These are phyloP conservation scores for Centaurea solstitialis DNA, from an alignment of 129 eudicot genomes.

Conservation along the genomic window DNA sequence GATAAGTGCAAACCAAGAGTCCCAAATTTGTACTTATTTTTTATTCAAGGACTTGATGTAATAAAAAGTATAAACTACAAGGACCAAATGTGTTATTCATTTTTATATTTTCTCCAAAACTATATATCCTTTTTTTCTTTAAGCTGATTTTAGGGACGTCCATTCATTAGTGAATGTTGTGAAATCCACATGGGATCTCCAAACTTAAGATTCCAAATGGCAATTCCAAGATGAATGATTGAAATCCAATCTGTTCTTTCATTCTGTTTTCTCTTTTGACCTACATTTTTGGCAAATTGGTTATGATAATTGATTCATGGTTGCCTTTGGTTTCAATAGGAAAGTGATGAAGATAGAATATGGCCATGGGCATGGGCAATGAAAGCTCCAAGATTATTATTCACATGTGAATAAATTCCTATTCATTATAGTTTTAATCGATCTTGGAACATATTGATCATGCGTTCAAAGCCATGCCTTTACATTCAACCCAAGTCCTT, in stretches of 20 bases:
- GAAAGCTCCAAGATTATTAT: conserved; percentile 4
- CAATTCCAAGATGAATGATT: neutral
- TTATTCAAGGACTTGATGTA: neutral
- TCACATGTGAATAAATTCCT: neutral
- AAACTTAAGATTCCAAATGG: conserved; percentile 15
- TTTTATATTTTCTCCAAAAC: neutral
- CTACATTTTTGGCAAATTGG: conserved; percentile 9
- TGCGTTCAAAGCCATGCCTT: conserved; percentile 24
- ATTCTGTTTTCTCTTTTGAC: neutral
- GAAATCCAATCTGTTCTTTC: conserved; percentile 11
- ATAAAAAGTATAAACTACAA: neutral
- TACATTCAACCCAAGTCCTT: conserved; percentile 12
- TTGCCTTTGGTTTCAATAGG: conserved; percentile 8
- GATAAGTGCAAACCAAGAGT: neutral
- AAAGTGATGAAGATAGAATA: conserved; percentile 5
- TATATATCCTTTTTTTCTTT: neutral
- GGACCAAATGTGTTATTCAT: neutral
- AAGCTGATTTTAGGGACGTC: neutral
- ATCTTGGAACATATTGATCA: conserved; percentile 13
- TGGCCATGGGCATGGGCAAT: conserved; percentile 17
- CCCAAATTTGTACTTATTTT: neutral
- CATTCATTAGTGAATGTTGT: conserved; percentile 9
- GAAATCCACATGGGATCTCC: conserved; percentile 9
- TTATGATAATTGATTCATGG: conserved; percentile 3
- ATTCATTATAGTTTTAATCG: neutral